phyloP scores from a whole-genome alignment of 2,329 filamentous ascomycete genomes.

The Dothideomycetidae sp. region DNA sequence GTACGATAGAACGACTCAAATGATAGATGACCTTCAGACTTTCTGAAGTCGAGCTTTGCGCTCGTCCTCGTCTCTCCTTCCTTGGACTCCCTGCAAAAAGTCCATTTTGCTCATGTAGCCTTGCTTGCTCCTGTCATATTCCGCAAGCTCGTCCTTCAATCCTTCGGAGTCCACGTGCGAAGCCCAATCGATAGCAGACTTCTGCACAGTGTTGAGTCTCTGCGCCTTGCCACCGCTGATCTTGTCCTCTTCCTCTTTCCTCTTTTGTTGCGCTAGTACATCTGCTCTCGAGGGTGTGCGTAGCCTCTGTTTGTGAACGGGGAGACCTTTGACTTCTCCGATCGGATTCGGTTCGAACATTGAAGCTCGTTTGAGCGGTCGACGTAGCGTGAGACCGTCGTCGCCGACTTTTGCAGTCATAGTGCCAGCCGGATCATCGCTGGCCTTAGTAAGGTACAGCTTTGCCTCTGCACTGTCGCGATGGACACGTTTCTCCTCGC shows the following conservation, averaged over 20 bases:
- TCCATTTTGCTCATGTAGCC: constrained; percentile 48
- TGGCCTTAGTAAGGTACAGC: constrained; percentile 33
- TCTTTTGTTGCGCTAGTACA: constrained; percentile 20
- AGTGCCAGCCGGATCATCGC: constrained; percentile 24
- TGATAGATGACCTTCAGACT: no score
- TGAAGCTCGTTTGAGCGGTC: constrained; percentile 32
- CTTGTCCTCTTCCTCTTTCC: constrained; percentile 21
- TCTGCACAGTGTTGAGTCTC: constrained; percentile 53
- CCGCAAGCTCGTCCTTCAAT: constrained; percentile 46
- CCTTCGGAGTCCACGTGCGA: constrained; percentile 48
- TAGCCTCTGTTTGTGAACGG: constrained; percentile 29
- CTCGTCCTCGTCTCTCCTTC: constrained; percentile 41
- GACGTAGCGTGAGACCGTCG: constrained; percentile 19
- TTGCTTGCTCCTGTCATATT: constrained; percentile 47
- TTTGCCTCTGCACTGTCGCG: constrained; percentile 41
- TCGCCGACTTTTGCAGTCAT: constrained; percentile 17
- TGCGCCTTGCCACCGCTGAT: constrained; percentile 30
- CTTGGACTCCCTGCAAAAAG: constrained; percentile 45
- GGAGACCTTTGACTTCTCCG: constrained; percentile 31
- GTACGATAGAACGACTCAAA: not conserved
- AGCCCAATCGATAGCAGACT: constrained; percentile 51
- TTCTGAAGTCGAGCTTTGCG: constrained; percentile 35
- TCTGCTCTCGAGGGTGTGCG: constrained; percentile 20
- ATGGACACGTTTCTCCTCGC: constrained; percentile 39
- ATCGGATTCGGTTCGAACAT: constrained; percentile 38